Conservation (phyloP, 2,329 filamentous ascomycete genomes). For the Leptographium lundbergii region DNA sequence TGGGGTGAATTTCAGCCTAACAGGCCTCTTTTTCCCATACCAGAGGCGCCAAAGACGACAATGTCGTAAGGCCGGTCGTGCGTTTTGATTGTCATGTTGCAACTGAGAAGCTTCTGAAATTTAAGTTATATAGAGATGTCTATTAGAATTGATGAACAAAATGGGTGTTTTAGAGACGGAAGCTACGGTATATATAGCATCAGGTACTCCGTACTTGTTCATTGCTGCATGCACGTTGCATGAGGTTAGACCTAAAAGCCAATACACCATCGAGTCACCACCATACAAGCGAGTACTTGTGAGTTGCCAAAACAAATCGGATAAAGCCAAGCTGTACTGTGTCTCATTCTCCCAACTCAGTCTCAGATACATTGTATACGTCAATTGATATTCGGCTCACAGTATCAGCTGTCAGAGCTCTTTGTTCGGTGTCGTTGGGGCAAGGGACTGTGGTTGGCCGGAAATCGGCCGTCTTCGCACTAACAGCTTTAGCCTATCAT, state of each 20-base stretch:
- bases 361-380: background rate
- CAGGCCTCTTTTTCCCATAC: conserved; percentile 21
- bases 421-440: no score
- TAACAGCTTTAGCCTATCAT: background rate
- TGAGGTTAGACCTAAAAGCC: background rate
- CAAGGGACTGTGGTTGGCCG: background rate
- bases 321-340: background rate
- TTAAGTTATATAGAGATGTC: background rate
- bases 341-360: background rate
- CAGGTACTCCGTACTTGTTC: background rate
- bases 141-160: background rate
- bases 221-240: background rate
- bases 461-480: background rate
- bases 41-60: conserved; percentile 44
- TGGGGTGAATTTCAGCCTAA: background rate
- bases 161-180: no score
- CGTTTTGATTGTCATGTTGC: conserved; percentile 14
- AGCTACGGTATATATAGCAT: background rate
- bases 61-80: conserved; percentile 44
- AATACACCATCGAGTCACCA: background rate
- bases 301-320: background rate
- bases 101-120: background rate
- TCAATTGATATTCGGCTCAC: background rate
- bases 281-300: background rate
- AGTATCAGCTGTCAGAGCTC: no score